Evolutionary conservation across 2,329 filamentous ascomycete species (phyloP).

Genomic region (Diaporthe sp.): DNA sequence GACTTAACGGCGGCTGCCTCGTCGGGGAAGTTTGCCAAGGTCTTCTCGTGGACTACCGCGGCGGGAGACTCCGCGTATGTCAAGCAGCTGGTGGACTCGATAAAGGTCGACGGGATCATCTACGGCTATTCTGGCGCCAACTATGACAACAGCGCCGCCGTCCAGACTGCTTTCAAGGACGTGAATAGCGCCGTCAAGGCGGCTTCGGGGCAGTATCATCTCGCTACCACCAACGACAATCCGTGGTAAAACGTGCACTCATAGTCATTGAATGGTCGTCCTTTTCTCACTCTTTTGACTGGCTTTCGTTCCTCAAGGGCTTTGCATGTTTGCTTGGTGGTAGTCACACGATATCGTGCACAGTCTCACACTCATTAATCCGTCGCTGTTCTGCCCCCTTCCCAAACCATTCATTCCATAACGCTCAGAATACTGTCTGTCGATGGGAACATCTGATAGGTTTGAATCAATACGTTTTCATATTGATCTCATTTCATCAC

Average conservation of each 20-base stretch:
- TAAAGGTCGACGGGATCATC: background rate
- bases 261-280: rapidly evolving
- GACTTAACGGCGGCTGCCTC: background rate
- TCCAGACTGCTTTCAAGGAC: background rate
- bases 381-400: background rate
- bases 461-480: background rate
- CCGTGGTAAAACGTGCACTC: background rate
- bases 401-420: background rate
- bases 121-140: background rate
- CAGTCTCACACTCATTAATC: background rate
- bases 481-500: background rate
- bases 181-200: background rate
- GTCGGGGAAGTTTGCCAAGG: background rate
- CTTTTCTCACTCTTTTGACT: background rate
- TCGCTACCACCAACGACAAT: background rate
- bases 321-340: background rate
- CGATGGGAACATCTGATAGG: background rate
- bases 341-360: background rate
- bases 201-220: background rate
- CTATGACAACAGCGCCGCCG: background rate
- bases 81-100: background rate
- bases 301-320: background rate
- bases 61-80: background rate
- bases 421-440: background rate
- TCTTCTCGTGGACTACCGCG: background rate